These are phyloP conservation scores for Diaporthe eres DNA, from an alignment of 2,329 filamentous ascomycete species.

Conservation along the genomic window DNA sequence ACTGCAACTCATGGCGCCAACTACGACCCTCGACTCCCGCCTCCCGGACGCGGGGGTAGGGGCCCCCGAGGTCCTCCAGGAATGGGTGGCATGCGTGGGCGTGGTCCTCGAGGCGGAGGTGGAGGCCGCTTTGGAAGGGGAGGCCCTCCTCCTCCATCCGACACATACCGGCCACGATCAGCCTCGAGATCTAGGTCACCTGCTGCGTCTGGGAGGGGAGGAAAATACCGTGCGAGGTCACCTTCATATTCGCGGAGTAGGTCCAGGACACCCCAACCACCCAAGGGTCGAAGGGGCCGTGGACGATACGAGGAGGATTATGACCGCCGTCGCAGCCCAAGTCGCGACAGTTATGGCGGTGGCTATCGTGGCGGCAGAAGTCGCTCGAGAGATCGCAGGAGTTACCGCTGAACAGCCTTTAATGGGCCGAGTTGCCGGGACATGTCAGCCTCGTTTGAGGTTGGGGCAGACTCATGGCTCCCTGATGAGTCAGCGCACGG, in stretches of 20 bases:
- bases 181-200: slow-evolving; percentile 64
- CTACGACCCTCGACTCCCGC: slow-evolving; percentile 68
- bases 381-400: slow-evolving; percentile 56
- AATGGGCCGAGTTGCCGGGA: background rate
- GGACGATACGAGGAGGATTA: slow-evolving; percentile 52
- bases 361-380: slow-evolving; percentile 53
- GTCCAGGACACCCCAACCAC: slow-evolving; percentile 49
- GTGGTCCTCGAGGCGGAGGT: slow-evolving; percentile 48
- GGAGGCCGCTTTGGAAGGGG: slow-evolving; percentile 55
- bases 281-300: slow-evolving; percentile 51
- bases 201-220: slow-evolving; percentile 49
- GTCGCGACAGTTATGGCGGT: slow-evolving; percentile 61
- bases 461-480: background rate
- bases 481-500: slow-evolving; percentile 6
- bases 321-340: slow-evolving; percentile 60
- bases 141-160: slow-evolving; percentile 54
- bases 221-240: slow-evolving; percentile 62
- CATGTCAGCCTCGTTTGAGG: slow-evolving; percentile 4
- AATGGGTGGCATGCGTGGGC: slow-evolving; percentile 54
- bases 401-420: slow-evolving; percentile 48
- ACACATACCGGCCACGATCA: slow-evolving; percentile 75
- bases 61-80: slow-evolving; percentile 51
- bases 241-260: slow-evolving; percentile 50
- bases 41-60: slow-evolving; percentile 47
- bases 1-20: slow-evolving; percentile 74